Evolutionary conservation across 768 basidiomycete genomes (phyloP), one percentile per base, ranked within the genome.

Genomic region (Kondoa malvinella): DNA sequence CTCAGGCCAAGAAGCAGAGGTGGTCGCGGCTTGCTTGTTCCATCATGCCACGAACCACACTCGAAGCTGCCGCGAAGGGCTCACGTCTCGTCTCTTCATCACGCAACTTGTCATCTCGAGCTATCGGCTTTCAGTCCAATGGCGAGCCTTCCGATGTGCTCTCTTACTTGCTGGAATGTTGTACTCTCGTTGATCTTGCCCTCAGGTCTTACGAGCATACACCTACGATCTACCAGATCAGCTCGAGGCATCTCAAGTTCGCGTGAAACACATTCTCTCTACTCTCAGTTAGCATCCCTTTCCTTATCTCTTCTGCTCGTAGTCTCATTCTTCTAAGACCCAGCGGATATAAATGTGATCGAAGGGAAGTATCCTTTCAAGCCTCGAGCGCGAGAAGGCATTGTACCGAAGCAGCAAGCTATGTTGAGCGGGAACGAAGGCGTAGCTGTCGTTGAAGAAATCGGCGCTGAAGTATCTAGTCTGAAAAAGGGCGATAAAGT

Each of bases 361-460:
- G 73, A 74, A 60, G 74, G 74, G 12, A 67, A 70, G 1, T 72
- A 71, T 60, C 70, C 68, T 1, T 64, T 69, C 30, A 69, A 72
- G 65, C 69, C 69, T 33, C 4, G 2, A 3, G 57, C 57, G 1
- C 61, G 70, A n/a, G n/a, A n/a, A n/a, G 29, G 34, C 66, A 25
- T 32, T 34, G 34, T 34, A 26, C 3, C 21, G 31, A 63, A 57
- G 0, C n/a, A 29, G 21, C 65, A 66, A 34, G 67, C 60, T 31
- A 1, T 69, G 4, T 69, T 66, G 26, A 70, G 72, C 64, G 74
- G 74, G 17, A 74, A 72, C 64, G 74, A 74, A 61, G 74, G 72
- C 12, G 68, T 72, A 16, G 74, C 68, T 12, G 70, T 70, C 0
- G 70, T 74, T 1, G 72, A 73, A 56, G 70, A 70, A 0, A 67